Evolutionary conservation across 2,329 filamentous ascomycete species (phyloP), one percentile per base, ranked within the genome.

Genomic region (Alternaria conjuncta): DNA sequence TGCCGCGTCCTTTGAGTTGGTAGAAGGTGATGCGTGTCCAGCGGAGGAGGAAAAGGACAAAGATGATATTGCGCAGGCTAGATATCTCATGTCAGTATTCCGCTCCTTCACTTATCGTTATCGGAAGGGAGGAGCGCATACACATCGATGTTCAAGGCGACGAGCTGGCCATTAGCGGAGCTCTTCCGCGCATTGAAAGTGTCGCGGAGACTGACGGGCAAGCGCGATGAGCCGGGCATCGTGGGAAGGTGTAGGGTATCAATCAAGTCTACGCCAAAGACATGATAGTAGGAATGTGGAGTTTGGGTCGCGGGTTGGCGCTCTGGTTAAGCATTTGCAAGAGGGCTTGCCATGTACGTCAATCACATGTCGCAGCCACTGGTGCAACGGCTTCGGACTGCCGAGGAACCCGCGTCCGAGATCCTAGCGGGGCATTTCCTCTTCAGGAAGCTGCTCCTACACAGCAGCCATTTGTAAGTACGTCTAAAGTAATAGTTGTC

Each of bases 1-100:
- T 80, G 69, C 96, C 96, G 78, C 96, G 93, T 71, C 96, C 96
- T 75, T 92, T 93, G 71, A 98, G 86, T 77, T 96, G 92, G 83
- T 93, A 91, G 78, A 93, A 91, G 26, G 88, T 87, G 75, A 91
- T 92, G 69, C 93, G 92, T 30, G 91, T 88, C 85, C 94, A 92
- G 77, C 94, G 91, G 51, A 97, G 84, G 64, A 97, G 79, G 82
- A 98, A 97, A 72, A 97, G 87, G 76, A 94, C 86, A 80, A 98
- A 97, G 73, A 98, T 84, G 63, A 97, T 84, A 78, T 97, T 97
- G 58, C 93, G 92, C 65, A 97, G 76, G 64, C 93, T 55, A 8
- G 30, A 47, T 55, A 50, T 46, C 60, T 36, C 43, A 44, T 49
- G 58, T 54, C 20, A 59, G 53, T 53, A 21, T 25, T 2, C 13